Base-by-base conservation (phyloP, 176 grass and related monocot genomes). In the Bonia amplexicaulis region DNA sequence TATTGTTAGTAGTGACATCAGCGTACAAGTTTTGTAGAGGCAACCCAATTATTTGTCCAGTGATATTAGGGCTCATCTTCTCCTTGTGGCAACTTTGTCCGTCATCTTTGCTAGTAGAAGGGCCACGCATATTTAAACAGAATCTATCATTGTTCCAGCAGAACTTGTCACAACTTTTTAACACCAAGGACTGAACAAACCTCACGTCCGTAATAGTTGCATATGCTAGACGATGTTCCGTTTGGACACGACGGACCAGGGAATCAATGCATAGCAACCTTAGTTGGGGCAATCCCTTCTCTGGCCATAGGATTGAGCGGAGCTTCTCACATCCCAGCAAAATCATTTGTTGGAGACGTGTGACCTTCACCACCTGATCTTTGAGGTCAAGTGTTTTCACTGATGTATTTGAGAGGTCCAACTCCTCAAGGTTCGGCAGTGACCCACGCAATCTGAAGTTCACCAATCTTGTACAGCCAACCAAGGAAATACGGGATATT, bases 91-190 rank as follows among this genome's bases (percentile, higher is more conserved):
- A 29, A 23, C 6, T 4, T 1, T 5, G 12, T 25, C 1, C 54
- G 16, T 7, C 0, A 37, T 37, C 35, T 37, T 37, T 37, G 4
- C 5, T 37, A 37, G 35, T 37, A 5, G 35, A 37, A 37, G 4
- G 35, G 35, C 35, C 35, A 37, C 35, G 0, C 42, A 44, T 8
- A 41, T 13, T 37, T 75, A 75, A 5, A 75, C 40, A 4, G 9
- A n/a, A 40, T 5, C 6, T 76, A 15, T 58, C 0, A 4, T 0
- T 7, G 0, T 13, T 40, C 31, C 73, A 76, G 8, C 6, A 76
- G 17, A 76, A 40, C 1, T 0, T 2, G 0, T 0, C 1, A 6
- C 13, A 1, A 1, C 1, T 76, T 19, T 0, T 1, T 26, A 57
- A 4, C 31, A 77, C 37, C 37, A 77, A 70, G 20, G 67, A 44